Evolutionary conservation across 306 rosid genomes (phyloP).

Genomic region (Quercus dentata): DNA sequence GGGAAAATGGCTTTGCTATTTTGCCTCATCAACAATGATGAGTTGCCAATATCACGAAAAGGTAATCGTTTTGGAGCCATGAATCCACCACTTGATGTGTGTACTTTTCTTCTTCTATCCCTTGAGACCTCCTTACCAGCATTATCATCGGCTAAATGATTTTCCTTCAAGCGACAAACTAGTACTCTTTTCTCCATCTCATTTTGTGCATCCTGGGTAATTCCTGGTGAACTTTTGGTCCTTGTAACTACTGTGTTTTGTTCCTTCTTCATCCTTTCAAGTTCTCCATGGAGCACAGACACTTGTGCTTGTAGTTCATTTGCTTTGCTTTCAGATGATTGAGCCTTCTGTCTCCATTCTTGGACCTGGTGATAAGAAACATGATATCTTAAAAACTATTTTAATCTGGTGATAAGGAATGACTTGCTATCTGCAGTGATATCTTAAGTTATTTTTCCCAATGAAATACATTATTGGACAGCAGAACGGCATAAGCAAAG

Average conservation of each 20-base stretch:
- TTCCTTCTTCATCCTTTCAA: slow-evolving; percentile 40
- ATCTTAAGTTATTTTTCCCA: background rate
- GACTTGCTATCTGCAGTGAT: background rate
- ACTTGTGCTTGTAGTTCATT: slow-evolving; percentile 43
- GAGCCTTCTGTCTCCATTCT: slow-evolving; percentile 83
- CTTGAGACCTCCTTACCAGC: slow-evolving; percentile 32
- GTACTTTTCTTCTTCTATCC: slow-evolving; percentile 39
- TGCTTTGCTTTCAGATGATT: slow-evolving; percentile 50
- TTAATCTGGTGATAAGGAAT: background rate
- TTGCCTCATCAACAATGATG: slow-evolving; percentile 39
- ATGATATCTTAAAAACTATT: background rate
- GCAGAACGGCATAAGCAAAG: background rate
- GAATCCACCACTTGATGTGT: slow-evolving; percentile 11
- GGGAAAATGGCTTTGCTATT: slow-evolving; percentile 48
- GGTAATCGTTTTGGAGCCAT: slow-evolving; percentile 40
- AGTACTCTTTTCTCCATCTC: slow-evolving; percentile 79
- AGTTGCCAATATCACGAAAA: slow-evolving; percentile 63
- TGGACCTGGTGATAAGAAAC: slow-evolving; percentile 51
- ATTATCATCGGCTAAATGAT: slow-evolving; percentile 26
- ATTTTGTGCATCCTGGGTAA: slow-evolving; percentile 34
- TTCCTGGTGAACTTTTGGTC: slow-evolving; percentile 14
- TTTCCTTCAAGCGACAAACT: slow-evolving; percentile 68
- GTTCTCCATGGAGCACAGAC: slow-evolving; percentile 33
- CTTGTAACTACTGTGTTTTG: slow-evolving; percentile 12
- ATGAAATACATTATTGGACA: background rate